Base-by-base conservation (phyloP, 768 basidiomycete genomes). In the Leccinum fibrillosum region DNA sequence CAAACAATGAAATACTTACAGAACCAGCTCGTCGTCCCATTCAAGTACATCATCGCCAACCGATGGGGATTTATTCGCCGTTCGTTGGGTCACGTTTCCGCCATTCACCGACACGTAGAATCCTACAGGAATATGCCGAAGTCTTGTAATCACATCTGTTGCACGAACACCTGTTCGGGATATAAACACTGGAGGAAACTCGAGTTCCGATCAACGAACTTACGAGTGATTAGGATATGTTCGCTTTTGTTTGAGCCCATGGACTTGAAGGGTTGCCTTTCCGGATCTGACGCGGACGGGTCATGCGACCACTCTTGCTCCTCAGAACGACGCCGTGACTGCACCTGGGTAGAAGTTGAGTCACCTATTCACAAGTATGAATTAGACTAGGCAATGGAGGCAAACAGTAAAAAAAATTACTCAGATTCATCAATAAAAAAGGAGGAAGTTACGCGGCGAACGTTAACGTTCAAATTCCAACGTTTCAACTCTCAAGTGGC, bases 1-100 rank as follows among this genome's bases (percentile, higher is more conserved):
- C n/a, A 13, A 26, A 19, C 30, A 23, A 2, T 17, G 10, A 5
- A 15, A 26, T 48, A 55, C 54, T 39, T 35, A 55, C 54, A 55
- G 17, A 25, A 47, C 21, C 15, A 55, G 37, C 23, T 49, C 32
- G 12, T 55, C 55, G 44, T 54, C 44, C 53, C 53, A 54, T 54
- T 54, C 42, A 13, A 47, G 30, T 4, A 21, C 44, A 23, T 44
- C 9, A 19, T 54, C 26, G 42, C 25, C 15, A 4, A 54, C 44
- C n/a, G 17, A 26, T 17, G 8, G 3, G 19, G 30, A 11, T 19
- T 6, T 51, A 30, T 19, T 51, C n/a, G 12, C 21, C 17, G 30
- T 51, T 34, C 30, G 28, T 11, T 51, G 15, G 30, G 5, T 51
- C 49, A 34, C 49, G n/a, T 11, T 34, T 21, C n/a, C 49, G n/a